Evolutionary conservation across 768 basidiomycete genomes (phyloP), one percentile per base, ranked within the genome.

Genomic region (Boletellus ananas): DNA sequence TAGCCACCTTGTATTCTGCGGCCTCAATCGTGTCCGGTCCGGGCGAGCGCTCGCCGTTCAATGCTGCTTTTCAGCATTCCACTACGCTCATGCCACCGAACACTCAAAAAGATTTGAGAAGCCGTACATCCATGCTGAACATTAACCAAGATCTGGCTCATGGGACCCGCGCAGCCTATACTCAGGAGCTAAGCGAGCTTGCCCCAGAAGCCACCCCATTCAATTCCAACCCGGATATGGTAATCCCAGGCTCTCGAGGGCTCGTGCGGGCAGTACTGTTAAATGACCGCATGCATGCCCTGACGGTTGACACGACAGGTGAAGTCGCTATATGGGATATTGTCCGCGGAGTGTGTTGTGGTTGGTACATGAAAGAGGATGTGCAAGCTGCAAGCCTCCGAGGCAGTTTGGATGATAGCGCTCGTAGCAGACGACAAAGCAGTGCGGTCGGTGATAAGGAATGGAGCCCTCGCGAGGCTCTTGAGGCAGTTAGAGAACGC

Each of bases 301-400:
- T 99, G 38, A 93, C 92, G 0, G 85, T 96, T 36, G 88, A 97
- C 62, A 95, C 92, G 0, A 76, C 79, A 1, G 93, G 94, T 6
- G 84, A 89, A 58, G 85, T 97, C 11, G 89, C 86, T 0, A 85
- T 92, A 7, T 99, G 95, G 95, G 88, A 98, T 70, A 81, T 99
- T 50, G 78, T 94, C 11, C 76, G 84, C 1, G 85, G 87, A 0
- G 51, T 72, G 2, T 98, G 94, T 67, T 66, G 84, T 4, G 95
- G 95, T 1, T 69, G 76, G 42, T 94, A 83, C 68, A 57, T 67
- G 6, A 72, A 73, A 11, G 84, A 83, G 41, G 89, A 90, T 47
- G 81, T 93, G 17, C 75, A 79, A 39, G 73, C 74, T 16, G 79
- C 79, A 27, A 82, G 77, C 56, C 67, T 71, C 35, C 57, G 67